Evolutionary conservation across 352 stramenopile species (phyloP), one percentile per base, ranked within the genome.

Genomic region (Halophytophthora polymorphica): DNA sequence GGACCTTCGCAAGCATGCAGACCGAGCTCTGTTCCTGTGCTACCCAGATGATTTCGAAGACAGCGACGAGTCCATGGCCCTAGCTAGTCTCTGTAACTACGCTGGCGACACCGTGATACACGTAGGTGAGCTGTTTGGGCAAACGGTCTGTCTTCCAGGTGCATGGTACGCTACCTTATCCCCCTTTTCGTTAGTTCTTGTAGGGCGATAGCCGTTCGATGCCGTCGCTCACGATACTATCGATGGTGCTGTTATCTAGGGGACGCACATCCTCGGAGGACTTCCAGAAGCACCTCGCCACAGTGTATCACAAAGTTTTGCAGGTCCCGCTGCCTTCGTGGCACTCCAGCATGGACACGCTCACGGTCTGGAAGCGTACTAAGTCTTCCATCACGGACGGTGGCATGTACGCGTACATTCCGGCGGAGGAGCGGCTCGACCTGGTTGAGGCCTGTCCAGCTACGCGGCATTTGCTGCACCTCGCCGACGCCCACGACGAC

Each of bases 331-430:
- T 98, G 38, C 78, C 79, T 40, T 97, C 88, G 36, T 98, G 93
- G 93, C 77, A 97, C 55, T 96, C 96, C 45, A 96, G 93, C 25
- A 83, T 93, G 34, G 90, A 97, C 58, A 89, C 88, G 10, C 66
- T 98, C 25, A 96, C 80, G 25, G 91, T 98, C 45, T 98, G 93
- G 93, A 98, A 97, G 71, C 86, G 91, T 56, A 97, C 88, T 15
- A 74, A 96, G 63, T 91, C 71, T 13, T 97, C 79, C 51, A 89
- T 91, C 50, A 92, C 96, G 43, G 83, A 88, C 53, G 74, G 74
- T 33, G 56, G 53, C 18, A 78, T 91, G 50, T 93, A 91, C 50
- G 83, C 83, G 18, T 91, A 77, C 43, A 90, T 93, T 17, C 83
- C 83, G 2, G 61, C 73, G 12, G 62, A 90, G 7, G 80, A 93